A percentile compares a stretch with the other conserved stretches of the same genome.
phyloP scores from a whole-genome alignment of 768 basidiomycete species.

The Dioszegia hungarica region DNA sequence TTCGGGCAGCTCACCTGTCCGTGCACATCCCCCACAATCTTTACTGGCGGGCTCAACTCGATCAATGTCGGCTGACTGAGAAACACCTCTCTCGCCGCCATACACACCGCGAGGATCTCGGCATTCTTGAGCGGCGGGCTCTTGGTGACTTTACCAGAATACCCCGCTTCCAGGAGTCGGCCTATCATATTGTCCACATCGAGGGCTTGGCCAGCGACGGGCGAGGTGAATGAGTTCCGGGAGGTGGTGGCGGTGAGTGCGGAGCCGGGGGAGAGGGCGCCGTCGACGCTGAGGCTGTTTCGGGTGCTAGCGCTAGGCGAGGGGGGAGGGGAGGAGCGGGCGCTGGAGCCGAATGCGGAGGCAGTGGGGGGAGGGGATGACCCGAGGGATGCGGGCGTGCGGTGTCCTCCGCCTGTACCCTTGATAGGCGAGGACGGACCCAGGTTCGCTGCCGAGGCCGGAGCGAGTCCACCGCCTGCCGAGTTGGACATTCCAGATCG shows the following conservation, averaged over 20 bases:
- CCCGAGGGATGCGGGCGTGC: slow-evolving; percentile 71
- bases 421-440: slow-evolving; percentile 51
- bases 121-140: slow-evolving; percentile 82
- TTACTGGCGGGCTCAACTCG: slow-evolving; percentile 94
- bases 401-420: slow-evolving; percentile 10
- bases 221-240: slow-evolving; percentile 20
- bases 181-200: slow-evolving; percentile 99
- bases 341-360: slow-evolving; percentile 29
- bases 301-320: slow-evolving; percentile 5
- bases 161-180: slow-evolving; percentile 90
- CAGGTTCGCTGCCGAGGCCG: background rate
- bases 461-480: background rate
- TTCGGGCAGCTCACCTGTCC: slow-evolving; percentile 60
- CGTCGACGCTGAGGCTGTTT: slow-evolving; percentile 19
- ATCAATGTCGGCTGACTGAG: slow-evolving; percentile 93
- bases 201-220: slow-evolving; percentile 52
- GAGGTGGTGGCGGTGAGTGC: slow-evolving; percentile 23
- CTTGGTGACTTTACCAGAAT: slow-evolving; percentile 96
- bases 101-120: slow-evolving; percentile 90
- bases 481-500: background rate
- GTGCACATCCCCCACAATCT: slow-evolving; percentile 98
- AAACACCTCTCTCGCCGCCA: slow-evolving; percentile 92
- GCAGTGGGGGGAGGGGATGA: slow-evolving; percentile 50
- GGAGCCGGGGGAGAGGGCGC: slow-evolving; percentile 53
- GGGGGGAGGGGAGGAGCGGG: slow-evolving; percentile 22